These are phyloP conservation scores for Trichoderma orchidacearum DNA, from an alignment of 495 filamentous ascomycete species.

Conservation along the genomic window DNA sequence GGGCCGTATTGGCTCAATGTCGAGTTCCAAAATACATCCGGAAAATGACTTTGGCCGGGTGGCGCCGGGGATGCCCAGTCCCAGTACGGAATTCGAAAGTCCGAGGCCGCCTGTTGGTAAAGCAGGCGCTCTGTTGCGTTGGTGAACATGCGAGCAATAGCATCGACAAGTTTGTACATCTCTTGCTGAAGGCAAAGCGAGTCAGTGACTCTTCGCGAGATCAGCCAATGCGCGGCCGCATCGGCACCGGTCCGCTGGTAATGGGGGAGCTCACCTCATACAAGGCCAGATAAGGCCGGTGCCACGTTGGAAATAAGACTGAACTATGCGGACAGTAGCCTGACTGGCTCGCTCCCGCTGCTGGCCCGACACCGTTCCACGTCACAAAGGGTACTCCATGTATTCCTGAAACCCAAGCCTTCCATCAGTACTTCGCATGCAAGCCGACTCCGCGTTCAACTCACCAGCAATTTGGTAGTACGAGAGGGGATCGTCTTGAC, in stretches of 20 bases:
- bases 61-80: constrained; percentile 49
- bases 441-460: constrained; percentile 1
- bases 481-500: constrained; percentile 31
- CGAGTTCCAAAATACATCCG: constrained; percentile 25
- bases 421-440: neutral
- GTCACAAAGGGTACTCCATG: constrained; percentile 46
- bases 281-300: constrained; percentile 54
- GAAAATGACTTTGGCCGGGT: constrained; percentile 34
- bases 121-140: constrained; percentile 22
- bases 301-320: constrained; percentile 57
- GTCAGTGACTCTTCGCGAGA: neutral
- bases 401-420: constrained; percentile 30
- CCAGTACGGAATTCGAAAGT: constrained; percentile 55
- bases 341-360: constrained; percentile 25
- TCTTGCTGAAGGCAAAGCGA: constrained; percentile 36
- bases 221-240: neutral
- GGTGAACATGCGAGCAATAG: constrained; percentile 40
- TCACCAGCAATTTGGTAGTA: constrained; percentile 44
- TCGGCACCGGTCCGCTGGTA: neutral
- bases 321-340: constrained; percentile 57
- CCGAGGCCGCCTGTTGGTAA: constrained; percentile 34
- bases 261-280: constrained; percentile 37
- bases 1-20: constrained; percentile 37
- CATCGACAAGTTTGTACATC: constrained; percentile 33
- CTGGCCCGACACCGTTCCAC: constrained; percentile 42